A percentile compares a stretch with the other conserved stretches of the same genome.
Evolutionary conservation across 2,329 filamentous ascomycete species (phyloP).

Genomic region (Alternaria hordeiaustralica): DNA sequence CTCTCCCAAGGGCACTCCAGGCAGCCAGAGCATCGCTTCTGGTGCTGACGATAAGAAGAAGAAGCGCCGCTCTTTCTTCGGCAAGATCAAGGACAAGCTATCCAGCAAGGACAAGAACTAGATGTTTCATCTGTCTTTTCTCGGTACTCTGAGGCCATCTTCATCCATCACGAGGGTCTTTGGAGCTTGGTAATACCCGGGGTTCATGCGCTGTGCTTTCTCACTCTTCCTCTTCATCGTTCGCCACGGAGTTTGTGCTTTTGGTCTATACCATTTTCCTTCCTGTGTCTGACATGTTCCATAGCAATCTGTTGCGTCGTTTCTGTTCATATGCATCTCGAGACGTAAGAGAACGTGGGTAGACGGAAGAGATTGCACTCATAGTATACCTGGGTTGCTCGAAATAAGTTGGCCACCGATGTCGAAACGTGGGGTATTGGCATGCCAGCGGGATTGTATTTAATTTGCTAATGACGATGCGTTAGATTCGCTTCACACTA

Average conservation of each 20-base stretch:
- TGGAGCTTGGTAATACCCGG: conserved; percentile 32
- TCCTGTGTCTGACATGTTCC: conserved; percentile 27
- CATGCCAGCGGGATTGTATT: conserved; percentile 24
- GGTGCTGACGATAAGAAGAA: conserved; percentile 52
- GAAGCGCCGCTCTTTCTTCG: conserved; percentile 57
- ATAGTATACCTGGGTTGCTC: conserved; percentile 14
- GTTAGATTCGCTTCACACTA: conserved; percentile 12
- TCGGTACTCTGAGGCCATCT: conserved; percentile 21
- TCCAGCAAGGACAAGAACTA: conserved; percentile 39
- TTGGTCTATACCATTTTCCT: conserved; percentile 47
- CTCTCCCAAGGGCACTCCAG: conserved; percentile 49
- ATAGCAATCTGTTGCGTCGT: conserved; percentile 25
- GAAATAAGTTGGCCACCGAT: conserved; percentile 1
- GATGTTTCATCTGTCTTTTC: conserved; percentile 9
- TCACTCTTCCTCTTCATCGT: conserved; percentile 30
- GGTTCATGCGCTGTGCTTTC: conserved; percentile 24
- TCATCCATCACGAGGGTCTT: conserved; percentile 4
- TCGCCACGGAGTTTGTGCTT: conserved; percentile 36
- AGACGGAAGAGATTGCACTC: conserved; percentile 7
- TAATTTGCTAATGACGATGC: conserved; percentile 42
- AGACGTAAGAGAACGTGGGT: conserved; percentile 2
- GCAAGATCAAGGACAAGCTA: conserved; percentile 58
- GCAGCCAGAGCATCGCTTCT: conserved; percentile 43
- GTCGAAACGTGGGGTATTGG: conserved; percentile 7
- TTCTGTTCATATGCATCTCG: conserved; percentile 20